Evolutionary conservation across 2,329 filamentous ascomycete genomes (phyloP), one percentile per base, ranked within the genome.

Genomic region (Monilinia laxa): DNA sequence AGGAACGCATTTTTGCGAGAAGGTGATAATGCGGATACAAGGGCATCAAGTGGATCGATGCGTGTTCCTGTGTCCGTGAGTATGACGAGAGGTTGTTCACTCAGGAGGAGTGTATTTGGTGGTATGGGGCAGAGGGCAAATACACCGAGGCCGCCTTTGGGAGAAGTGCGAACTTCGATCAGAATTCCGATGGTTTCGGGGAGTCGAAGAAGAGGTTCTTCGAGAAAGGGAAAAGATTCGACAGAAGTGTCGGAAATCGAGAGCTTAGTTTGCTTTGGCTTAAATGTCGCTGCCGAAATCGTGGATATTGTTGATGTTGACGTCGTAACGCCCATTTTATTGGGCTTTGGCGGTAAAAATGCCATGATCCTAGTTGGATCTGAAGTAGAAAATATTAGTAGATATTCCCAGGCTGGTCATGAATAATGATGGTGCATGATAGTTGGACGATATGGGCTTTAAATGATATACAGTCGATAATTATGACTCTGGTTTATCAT

Each of bases 181-280:
- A 74, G 40, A 3, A 45, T 67, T 25, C 68, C 69, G 12, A 73
- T 53, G 1, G 71, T 73, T 20, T 74, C 71, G 6, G 71, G 72
- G 28, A 68, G 64, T 20, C 70, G 69, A 3, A 70, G 40, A 25
- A 71, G 68, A 58, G 20, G 23, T 58, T 54, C 49, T 42, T 55
- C 42, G 20, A 60, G 31, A 58, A 25, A 1, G 53, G 23, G 18
- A 58, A 47, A 14, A 57, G 65, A 2, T 65, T 66, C 51, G 40
- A 23, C 51, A 66, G 64, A 42, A 10, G 64, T 14, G 16, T 56
- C 35, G 2, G 47, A 38, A 18, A n/a, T 28, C 20, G 42, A 20
- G 51, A 42, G 16, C 1, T 40, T 28, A 40, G 25, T 40, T 23
- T 18, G 47, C 20, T 12, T 53, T n/a, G 31, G 25, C 35, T 35